These are phyloP conservation scores for Flammula alnicola DNA, from an alignment of 1,284 basidiomycete species.

Conservation along the genomic window DNA sequence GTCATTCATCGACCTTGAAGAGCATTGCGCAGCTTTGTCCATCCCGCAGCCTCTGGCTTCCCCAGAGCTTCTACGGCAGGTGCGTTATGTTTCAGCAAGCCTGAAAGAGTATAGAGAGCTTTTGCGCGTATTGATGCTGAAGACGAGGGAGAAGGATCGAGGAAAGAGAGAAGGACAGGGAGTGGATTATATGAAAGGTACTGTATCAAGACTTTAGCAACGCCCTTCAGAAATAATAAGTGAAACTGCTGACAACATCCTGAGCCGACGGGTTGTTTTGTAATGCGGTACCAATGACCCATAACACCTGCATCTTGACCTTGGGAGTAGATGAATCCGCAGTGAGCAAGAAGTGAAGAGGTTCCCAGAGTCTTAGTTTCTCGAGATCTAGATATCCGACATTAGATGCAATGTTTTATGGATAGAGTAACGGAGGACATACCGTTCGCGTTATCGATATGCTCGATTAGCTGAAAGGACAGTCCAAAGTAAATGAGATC, in stretches of 20 bases:
- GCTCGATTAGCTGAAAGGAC: slow-evolving; percentile 76
- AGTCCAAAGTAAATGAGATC: background rate
- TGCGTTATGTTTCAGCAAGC: slow-evolving; percentile 83
- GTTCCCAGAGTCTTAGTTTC: slow-evolving; percentile 86
- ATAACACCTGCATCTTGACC: slow-evolving; percentile 79
- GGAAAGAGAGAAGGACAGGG: slow-evolving; percentile 64
- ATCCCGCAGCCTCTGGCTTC: slow-evolving; percentile 59
- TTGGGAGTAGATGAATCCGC: slow-evolving; percentile 58
- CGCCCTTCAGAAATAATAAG: background rate
- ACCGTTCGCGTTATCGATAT: slow-evolving; percentile 97
- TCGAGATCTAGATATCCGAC: slow-evolving; percentile 65
- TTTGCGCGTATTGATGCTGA: slow-evolving; percentile 69
- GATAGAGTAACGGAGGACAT: too few relatives aligned
- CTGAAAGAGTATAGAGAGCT: slow-evolving; percentile 87
- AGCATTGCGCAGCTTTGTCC: slow-evolving; percentile 65
- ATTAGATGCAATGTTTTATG: background rate
- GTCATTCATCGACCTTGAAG: slow-evolving; percentile 57
- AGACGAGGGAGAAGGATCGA: slow-evolving; percentile 56
- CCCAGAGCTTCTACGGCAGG: slow-evolving; percentile 68
- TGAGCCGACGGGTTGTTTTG: slow-evolving; percentile 97
- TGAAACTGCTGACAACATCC: slow-evolving; percentile 63
- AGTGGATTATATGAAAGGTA: slow-evolving; percentile 77
- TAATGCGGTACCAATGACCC: slow-evolving; percentile 93
- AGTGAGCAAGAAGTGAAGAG: slow-evolving; percentile 71
- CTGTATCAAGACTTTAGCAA: slow-evolving; percentile 42